phyloP scores from a whole-genome alignment of 2,329 filamentous ascomycete species.

The Nannizzia gypsea region DNA sequence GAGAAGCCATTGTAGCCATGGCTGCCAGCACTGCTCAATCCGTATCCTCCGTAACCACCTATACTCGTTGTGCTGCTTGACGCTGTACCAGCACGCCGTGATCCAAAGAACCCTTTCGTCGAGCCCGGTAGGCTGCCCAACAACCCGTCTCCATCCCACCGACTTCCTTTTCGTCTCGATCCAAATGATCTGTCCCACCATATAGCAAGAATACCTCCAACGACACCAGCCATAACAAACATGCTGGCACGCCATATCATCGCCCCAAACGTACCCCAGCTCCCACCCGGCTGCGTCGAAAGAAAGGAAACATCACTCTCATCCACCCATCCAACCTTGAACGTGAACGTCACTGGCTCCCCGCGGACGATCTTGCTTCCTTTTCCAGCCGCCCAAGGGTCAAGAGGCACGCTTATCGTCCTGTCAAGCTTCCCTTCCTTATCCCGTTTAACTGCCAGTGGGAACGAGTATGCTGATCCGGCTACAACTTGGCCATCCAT shows the following conservation, averaged over 20 bases:
- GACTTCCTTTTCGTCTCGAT: constrained; percentile 15
- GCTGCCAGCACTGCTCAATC: constrained; percentile 27
- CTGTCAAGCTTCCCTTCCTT: constrained; percentile 30
- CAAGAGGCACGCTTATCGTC: constrained; percentile 35
- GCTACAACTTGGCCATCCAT: constrained; percentile 67
- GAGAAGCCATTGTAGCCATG: constrained; percentile 22
- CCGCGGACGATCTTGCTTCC: constrained; percentile 67
- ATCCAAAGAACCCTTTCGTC: constrained; percentile 27
- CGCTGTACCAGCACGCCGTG: constrained; percentile 41
- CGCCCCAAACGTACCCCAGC: not conserved
- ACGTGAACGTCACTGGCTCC: constrained; percentile 64
- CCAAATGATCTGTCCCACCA: constrained; percentile 27
- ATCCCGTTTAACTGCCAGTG: constrained; percentile 22
- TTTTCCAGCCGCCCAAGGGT: constrained; percentile 38
- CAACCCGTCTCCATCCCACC: constrained; percentile 37
- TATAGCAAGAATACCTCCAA: constrained; percentile 26
- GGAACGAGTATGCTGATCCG: constrained; percentile 75
- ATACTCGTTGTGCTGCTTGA: constrained; percentile 25
- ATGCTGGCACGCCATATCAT: constrained; percentile 15
- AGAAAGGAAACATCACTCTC: constrained; percentile 29
- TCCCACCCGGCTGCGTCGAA: constrained; percentile 16
- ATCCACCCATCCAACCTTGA: constrained; percentile 65
- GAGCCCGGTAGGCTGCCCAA: constrained; percentile 21
- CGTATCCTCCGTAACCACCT: constrained; percentile 47
- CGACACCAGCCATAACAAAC: constrained; percentile 26